Conservation (phyloP, 345 rosid genomes). For the Capsella bursapastoris region DNA sequence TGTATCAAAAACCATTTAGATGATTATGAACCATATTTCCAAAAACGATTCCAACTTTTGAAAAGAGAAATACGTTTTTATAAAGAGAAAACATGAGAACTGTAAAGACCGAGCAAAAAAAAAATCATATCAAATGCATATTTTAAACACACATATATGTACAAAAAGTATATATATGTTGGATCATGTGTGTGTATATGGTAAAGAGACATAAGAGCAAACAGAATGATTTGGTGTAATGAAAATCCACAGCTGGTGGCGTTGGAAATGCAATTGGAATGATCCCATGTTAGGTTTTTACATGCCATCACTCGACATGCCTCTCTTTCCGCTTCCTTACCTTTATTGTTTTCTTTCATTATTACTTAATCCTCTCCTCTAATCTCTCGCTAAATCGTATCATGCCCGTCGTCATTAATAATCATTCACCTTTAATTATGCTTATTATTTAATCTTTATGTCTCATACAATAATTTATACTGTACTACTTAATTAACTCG, state of each 20-base stretch:
- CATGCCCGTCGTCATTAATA: neutral
- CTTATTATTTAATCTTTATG: neutral
- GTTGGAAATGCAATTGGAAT: conserved; percentile 41
- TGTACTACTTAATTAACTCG: neutral
- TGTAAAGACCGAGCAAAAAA: too few species aligned
- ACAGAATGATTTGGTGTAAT: conserved; percentile 43
- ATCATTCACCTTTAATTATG: conserved; percentile 8
- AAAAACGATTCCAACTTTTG: neutral
- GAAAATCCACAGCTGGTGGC: conserved; percentile 34
- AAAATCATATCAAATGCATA: neutral
- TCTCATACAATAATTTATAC: conserved; percentile 4
- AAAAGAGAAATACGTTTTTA: too few species aligned
- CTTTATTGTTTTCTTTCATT: neutral
- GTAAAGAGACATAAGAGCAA: conserved; percentile 34
- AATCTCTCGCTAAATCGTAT: conserved; percentile 28
- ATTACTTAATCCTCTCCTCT: conserved; percentile 10
- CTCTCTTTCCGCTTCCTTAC: conserved; percentile 33
- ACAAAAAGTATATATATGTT: neutral
- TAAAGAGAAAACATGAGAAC: neutral
- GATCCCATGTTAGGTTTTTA: conserved; percentile 46
- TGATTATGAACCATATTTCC: neutral
- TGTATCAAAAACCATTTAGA: neutral
- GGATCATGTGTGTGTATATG: conserved; percentile 16
- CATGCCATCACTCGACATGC: conserved; percentile 49
- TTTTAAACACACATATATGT: neutral